Conservation (phyloP, 192 early-diverging fungal species). For the Backusella psychrophila region DNA sequence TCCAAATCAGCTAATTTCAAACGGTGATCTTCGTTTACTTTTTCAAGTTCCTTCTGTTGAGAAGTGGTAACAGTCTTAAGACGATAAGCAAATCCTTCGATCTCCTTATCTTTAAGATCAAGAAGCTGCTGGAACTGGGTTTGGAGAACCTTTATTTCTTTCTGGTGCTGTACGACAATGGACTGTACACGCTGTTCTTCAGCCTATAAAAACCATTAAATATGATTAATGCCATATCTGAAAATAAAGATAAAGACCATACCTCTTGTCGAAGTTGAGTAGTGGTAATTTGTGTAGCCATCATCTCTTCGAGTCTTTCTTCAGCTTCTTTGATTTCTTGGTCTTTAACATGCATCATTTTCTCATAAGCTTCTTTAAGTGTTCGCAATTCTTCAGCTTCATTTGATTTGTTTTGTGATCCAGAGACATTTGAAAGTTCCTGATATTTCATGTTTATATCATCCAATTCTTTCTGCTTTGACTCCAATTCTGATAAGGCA, state of each 20-base stretch:
- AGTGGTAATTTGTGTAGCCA: background rate
- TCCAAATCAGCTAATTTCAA: slow-evolving; percentile 30
- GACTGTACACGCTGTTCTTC: slow-evolving; percentile 13
- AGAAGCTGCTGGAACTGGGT: slow-evolving; percentile 23
- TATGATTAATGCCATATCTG: background rate
- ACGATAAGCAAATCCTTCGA: slow-evolving; percentile 25
- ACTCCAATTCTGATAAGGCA: background rate
- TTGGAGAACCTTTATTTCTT: slow-evolving; percentile 22
- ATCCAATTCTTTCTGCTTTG: background rate
- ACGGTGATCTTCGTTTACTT: slow-evolving; percentile 24
- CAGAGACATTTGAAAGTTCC: background rate
- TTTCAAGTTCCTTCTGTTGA: slow-evolving; percentile 20
- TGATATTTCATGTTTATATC: background rate
- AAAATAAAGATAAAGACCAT: background rate
- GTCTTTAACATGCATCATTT: slow-evolving; percentile 11
- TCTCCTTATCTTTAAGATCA: slow-evolving; percentile 26
- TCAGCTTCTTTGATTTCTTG: slow-evolving; percentile 9
- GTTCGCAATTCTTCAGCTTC: slow-evolving; percentile 1
- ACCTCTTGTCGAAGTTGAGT: background rate
- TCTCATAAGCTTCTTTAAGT: background rate
- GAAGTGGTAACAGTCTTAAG: slow-evolving; percentile 25
- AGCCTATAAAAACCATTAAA: background rate
- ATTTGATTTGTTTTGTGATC: background rate
- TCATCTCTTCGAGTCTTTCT: slow-evolving; percentile 13
- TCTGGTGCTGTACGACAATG: slow-evolving; percentile 22